phyloP scores from a whole-genome alignment of 805 yeast genomes.

The Ogataea pini region DNA sequence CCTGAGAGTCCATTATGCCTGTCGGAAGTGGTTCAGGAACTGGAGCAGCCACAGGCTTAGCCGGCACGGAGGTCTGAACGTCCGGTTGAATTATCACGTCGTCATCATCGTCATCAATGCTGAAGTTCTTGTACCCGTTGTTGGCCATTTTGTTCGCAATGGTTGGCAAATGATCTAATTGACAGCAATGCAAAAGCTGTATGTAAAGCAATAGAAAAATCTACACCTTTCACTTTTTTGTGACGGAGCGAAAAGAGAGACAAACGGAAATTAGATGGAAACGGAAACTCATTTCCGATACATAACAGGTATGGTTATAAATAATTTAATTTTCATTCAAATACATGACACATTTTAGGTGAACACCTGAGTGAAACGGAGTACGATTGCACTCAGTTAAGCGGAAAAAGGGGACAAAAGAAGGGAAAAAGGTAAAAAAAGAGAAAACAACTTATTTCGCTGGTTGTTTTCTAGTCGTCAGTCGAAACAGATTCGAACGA shows the following conservation, averaged over 20 bases:
- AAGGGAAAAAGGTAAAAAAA: neutral
- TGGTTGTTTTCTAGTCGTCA: neutral
- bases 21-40: constrained; percentile 8
- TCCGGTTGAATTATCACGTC: constrained; percentile 39
- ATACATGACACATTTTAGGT: constrained; percentile 6
- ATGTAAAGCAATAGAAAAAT: neutral
- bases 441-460: neutral
- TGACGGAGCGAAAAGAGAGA: neutral
- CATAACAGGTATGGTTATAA: no score
- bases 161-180: neutral
- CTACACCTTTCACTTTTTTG: neutral
- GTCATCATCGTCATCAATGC: constrained; percentile 34
- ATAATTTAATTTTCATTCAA: constrained; percentile 3
- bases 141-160: constrained; percentile 15
- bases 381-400: neutral
- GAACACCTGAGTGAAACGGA: neutral
- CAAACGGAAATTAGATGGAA: neutral
- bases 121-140: constrained; percentile 20
- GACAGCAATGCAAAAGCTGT: neutral
- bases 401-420: neutral
- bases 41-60: constrained; percentile 10
- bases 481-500: neutral
- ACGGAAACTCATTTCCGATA: neutral
- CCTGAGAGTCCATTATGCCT: constrained; percentile 2
- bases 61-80: constrained; percentile 12